These are phyloP conservation scores for Metschnikowia lunata DNA, from an alignment of 805 yeast genomes.

Conservation along the genomic window DNA sequence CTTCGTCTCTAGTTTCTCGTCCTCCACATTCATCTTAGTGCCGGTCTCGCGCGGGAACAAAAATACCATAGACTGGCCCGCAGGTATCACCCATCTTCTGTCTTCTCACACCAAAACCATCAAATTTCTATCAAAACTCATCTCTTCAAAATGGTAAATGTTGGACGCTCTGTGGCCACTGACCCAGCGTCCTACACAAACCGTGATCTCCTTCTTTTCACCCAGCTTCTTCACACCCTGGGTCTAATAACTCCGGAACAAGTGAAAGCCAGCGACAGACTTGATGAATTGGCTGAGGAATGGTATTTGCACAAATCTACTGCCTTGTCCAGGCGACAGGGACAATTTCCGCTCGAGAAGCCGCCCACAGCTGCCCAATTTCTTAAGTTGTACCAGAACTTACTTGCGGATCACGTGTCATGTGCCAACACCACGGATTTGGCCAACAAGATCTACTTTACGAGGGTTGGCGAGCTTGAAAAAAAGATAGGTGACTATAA, in stretches of 20 bases:
- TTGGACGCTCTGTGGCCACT: conserved; percentile 7
- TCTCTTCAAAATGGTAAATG: not conserved
- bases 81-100: too few species aligned
- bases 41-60: too few species aligned
- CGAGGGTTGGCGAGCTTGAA: conserved; percentile 32
- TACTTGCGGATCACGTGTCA: conserved; percentile 22
- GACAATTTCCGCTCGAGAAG: conserved; percentile 13
- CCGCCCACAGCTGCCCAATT: conserved; percentile 21
- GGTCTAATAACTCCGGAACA: conserved; percentile 25
- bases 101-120: too few species aligned
- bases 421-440: conserved; percentile 35
- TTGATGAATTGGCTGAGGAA: conserved; percentile 21
- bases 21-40: too few species aligned
- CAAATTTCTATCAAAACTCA: not conserved
- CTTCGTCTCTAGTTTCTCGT: too few species aligned
- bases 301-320: conserved; percentile 32
- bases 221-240: conserved; percentile 36
- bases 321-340: conserved; percentile 19
- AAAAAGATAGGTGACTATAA: conserved; percentile 22
- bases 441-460: conserved; percentile 33
- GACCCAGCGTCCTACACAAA: conserved; percentile 17
- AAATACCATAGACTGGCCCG: too few species aligned
- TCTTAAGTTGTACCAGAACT: conserved; percentile 22
- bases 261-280: conserved; percentile 14
- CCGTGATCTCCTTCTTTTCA: conserved; percentile 33